Evolutionary conservation across 106 monocot genomes (phyloP).

Genomic region (Amphibolis antarctica): DNA sequence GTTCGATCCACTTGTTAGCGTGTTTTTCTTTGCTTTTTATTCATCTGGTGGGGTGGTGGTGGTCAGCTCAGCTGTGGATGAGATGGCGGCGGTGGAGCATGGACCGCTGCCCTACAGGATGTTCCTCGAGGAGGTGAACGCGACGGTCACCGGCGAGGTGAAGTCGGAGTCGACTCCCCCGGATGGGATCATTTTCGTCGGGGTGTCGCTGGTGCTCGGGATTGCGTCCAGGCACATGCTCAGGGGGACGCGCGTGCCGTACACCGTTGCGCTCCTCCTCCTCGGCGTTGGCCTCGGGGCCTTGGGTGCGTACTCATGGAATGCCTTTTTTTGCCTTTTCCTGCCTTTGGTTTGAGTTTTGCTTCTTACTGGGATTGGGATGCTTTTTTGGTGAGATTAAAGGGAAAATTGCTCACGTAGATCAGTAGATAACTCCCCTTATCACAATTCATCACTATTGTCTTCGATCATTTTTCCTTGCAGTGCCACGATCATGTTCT

Average conservation of each 20-base stretch:
- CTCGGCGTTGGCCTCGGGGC: constrained; percentile 73
- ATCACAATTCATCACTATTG: too few species aligned
- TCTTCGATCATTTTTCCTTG: too few species aligned
- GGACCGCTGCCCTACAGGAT: background rate
- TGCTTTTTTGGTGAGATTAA: background rate
- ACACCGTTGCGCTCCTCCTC: constrained; percentile 85
- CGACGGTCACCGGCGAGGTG: background rate
- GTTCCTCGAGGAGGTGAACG: background rate
- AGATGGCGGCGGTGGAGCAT: constrained; percentile 17
- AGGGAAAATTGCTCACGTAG: too few species aligned
- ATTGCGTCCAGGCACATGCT: constrained; percentile 77
- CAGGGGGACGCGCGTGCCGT: constrained; percentile 73
- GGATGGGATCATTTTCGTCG: constrained; percentile 82
- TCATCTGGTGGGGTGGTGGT: too few species aligned
- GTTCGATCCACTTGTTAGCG: too few species aligned
- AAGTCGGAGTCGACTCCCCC: constrained; percentile 25
- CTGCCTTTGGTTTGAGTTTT: background rate
- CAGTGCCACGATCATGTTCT: too few species aligned
- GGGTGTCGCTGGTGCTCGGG: constrained; percentile 68
- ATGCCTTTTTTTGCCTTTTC: background rate
- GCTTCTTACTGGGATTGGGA: background rate
- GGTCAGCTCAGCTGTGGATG: background rate
- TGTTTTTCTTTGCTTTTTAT: too few species aligned
- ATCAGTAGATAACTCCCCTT: background rate
- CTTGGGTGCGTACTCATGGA: constrained; percentile 43